Base-by-base conservation (phyloP, 805 yeast genomes). In the Torulaspora franciscae region DNA sequence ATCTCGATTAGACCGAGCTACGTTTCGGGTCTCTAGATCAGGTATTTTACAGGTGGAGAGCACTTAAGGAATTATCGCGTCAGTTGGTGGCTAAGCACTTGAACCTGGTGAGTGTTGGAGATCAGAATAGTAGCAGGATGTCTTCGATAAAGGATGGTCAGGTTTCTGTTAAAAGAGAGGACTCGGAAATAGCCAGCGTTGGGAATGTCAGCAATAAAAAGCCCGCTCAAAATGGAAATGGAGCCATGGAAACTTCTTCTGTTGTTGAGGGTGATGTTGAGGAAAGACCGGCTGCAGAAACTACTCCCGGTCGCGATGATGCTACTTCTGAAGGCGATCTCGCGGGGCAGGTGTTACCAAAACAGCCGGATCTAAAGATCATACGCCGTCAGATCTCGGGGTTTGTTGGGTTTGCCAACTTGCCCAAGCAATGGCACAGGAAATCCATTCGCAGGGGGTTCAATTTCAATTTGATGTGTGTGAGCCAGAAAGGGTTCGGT, bases 381-480 rank as follows among this genome's bases (percentile, higher is more conserved):
- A 78, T 87, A 58, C 81, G 83, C 56, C 82, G 95, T 57, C 88
- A 88, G 64, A 79, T 91, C 57, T 85, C 83, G 56, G 91, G 95
- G 3, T 90, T 85, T 64, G 99, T 93, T 45, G 99, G 99, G 5
- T 93, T 93, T 70, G 95, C 97, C 55, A 93, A 90, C 69, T 75
- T 93, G 61, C 99, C 99, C 47, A 93, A 90, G 64, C 99, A 93
- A 72, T 93, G 97, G 96, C 98, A 93, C 71, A 81, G 96, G 69
- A 88, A 85, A 68, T 83, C 95, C 2, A 79, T 88, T 50, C 83
- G 85, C 67, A 78, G 86, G 61, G 99, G 99, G 10, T 93, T 93
- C 74, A 78, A 74, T 57, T 78, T 93, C 64, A 93, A 93, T 65
- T 65, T 93, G 49, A 78, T 93, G 79, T 88, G 87, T 47, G 95